Base-by-base conservation (phyloP, 106 monocot species). In the Allium fistulosum region DNA sequence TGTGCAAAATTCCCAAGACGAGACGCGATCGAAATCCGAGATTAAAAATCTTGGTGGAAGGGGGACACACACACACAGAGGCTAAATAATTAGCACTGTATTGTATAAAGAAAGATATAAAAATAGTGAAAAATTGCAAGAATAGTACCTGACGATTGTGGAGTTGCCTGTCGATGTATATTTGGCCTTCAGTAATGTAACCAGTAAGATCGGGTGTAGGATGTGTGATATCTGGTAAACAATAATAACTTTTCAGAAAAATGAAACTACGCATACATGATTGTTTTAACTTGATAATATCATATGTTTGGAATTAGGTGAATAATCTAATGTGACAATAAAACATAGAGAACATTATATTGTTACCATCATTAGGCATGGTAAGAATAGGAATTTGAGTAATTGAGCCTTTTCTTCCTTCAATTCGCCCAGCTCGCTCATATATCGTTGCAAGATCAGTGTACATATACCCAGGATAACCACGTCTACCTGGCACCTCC, bases 391-490 rank as follows among this genome's bases (percentile, higher is more conserved):
- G 97, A 53, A 97, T 97, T 71, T 97, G 97, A 16, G 97, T 97
- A 57, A 97, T 97, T 61, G 97, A 97, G 60, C 97, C 97, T 70
- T 87, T 89, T 79, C 97, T 84, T 81, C 97, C 97, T 83, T 97
- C 97, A 56, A 97, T 97, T 77, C 97, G 92, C 50, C 97, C 97
- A 72, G 97, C 97, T 64, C 97, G 91, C 55, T 97, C 97, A 87
- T 97, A 97, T 66, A 97, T 97, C 58, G 97, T 97, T 60, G 97
- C 97, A 66, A 97, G 75, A 89, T 97, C 97, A 73, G 97, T 97
- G 76, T 97, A 97, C 97, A 97, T 97, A 51, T 97, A 97, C 11
- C 97, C 97, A 72, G 97, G 97, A 76, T 97, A 97, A 82, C 97
- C 97, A 81, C 97, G 97, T 58, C 97, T 80, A 76, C 97, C 97